A percentile compares a stretch with the other conserved stretches of the same genome.
These are phyloP conservation scores for Acer campestre DNA, from an alignment of 345 rosid genomes.

Conservation along the genomic window DNA sequence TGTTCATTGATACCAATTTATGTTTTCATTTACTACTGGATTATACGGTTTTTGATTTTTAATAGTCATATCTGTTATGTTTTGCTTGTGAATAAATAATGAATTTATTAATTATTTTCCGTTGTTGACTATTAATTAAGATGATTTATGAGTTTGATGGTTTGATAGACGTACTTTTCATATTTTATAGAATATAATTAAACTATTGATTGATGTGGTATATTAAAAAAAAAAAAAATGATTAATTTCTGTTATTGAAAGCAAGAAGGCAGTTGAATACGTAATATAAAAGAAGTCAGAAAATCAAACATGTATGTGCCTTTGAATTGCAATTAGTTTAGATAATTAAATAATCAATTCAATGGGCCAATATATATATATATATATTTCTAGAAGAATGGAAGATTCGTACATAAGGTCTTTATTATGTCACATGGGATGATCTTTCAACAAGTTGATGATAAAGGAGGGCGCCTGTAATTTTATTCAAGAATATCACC, in stretches of 20 bases:
- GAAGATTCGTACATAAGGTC: neutral
- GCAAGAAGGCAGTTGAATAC: neutral
- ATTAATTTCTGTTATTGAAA: too few relatives aligned
- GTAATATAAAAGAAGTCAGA: neutral
- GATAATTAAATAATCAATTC: neutral
- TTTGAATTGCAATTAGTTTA: neutral
- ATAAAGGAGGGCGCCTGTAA: neutral
- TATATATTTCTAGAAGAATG: neutral
- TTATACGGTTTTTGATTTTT: neutral
- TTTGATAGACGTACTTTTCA: neutral
- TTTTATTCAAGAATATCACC: neutral
- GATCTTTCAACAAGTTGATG: neutral
- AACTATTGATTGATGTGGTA: neutral
- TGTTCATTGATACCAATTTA: neutral
- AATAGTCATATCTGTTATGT: neutral
- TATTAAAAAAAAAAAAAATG: too few relatives aligned
- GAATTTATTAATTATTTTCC: neutral
- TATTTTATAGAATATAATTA: neutral
- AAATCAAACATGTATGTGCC: neutral
- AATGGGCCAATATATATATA: neutral
- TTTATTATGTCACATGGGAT: neutral
- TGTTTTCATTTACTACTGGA: neutral
- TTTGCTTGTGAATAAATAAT: constrained; percentile 9
- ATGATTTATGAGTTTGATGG: neutral
- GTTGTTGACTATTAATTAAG: neutral